Conservation (phyloP, 2,329 filamentous ascomycete species). For the Scleromitrula shiraiana region DNA sequence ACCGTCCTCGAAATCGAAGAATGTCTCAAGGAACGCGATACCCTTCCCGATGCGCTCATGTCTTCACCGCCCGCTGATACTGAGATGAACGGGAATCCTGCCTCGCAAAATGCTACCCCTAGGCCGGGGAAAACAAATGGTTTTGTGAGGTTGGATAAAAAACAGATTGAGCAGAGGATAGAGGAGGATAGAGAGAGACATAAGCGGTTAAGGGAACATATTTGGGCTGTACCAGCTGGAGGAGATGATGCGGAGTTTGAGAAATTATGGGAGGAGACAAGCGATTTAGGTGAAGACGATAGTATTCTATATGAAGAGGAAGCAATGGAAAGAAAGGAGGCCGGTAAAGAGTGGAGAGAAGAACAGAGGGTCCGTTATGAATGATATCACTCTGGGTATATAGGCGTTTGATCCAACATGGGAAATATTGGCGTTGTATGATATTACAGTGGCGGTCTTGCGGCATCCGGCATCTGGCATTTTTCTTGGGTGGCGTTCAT, state of each 20-base stretch:
- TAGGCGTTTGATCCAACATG: too few species aligned
- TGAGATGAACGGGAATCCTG: slow-evolving; percentile 20
- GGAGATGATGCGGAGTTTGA: slow-evolving; percentile 52
- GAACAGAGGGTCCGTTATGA: too few species aligned
- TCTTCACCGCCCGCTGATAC: slow-evolving; percentile 10
- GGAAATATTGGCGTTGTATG: too few species aligned
- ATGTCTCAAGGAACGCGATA: slow-evolving; percentile 63
- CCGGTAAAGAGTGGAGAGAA: slow-evolving; percentile 22
- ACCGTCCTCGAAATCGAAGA: slow-evolving; percentile 75
- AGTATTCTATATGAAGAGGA: slow-evolving; percentile 72
- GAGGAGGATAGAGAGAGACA: slow-evolving; percentile 95
- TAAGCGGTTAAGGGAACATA: slow-evolving; percentile 82
- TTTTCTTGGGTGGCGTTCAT: too few species aligned
- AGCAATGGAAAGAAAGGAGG: slow-evolving; percentile 27
- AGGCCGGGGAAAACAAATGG: slow-evolving; percentile 7
- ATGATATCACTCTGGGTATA: too few species aligned
- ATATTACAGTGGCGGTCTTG: too few species aligned
- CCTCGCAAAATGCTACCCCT: slow-evolving; percentile 5
- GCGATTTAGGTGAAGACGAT: slow-evolving; percentile 83
- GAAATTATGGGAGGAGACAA: slow-evolving; percentile 79
- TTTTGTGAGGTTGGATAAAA: slow-evolving; percentile 58
- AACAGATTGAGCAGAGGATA: slow-evolving; percentile 89
- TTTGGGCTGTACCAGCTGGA: slow-evolving; percentile 74
- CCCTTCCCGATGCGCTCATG: slow-evolving; percentile 14
- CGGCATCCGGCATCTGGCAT: too few species aligned